A percentile compares a stretch with the other conserved stretches of the same genome.
These are phyloP conservation scores for Aspergillus pseudonomiae DNA, from an alignment of 2,329 filamentous ascomycete species.

Conservation along the genomic window DNA sequence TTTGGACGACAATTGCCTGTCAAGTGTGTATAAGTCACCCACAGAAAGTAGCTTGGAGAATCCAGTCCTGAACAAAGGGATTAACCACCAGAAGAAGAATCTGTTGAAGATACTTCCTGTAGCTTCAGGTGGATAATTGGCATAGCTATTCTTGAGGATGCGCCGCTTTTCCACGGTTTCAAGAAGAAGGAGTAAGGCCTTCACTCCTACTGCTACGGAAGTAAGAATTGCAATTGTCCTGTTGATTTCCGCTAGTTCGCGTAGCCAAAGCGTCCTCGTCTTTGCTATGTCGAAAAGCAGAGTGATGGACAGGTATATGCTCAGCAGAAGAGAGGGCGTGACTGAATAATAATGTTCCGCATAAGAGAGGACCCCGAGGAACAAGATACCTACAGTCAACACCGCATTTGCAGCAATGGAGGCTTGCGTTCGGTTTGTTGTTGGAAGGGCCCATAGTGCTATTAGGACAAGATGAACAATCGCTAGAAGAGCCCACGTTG, in stretches of 20 bases:
- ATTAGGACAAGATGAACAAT: slow-evolving; percentile 43
- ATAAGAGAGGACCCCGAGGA: slow-evolving; percentile 47
- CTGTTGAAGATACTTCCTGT: slow-evolving; percentile 56
- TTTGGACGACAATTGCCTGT: slow-evolving; percentile 49
- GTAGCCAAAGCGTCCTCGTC: slow-evolving; percentile 49
- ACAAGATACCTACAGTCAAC: slow-evolving; percentile 29
- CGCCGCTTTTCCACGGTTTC: slow-evolving; percentile 51
- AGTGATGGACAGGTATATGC: slow-evolving; percentile 50
- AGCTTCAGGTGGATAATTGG: slow-evolving; percentile 52
- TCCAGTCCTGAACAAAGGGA: slow-evolving; percentile 53
- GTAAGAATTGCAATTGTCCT: slow-evolving; percentile 47
- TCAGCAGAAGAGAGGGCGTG: slow-evolving; percentile 52
- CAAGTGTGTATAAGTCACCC: slow-evolving; percentile 49
- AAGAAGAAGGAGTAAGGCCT: slow-evolving; percentile 47
- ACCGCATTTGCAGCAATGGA: slow-evolving; percentile 40
- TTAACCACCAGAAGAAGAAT: slow-evolving; percentile 58
- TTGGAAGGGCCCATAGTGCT: slow-evolving; percentile 39
- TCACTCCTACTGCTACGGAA: slow-evolving; percentile 46
- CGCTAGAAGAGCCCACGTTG: slow-evolving; percentile 34
- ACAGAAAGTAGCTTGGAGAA: slow-evolving; percentile 49
- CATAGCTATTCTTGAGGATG: slow-evolving; percentile 44
- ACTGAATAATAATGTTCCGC: slow-evolving; percentile 51
- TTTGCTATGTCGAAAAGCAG: slow-evolving; percentile 51
- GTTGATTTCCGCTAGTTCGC: slow-evolving; percentile 29
- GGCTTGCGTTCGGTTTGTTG: slow-evolving; percentile 34